Conservation (phyloP, 768 basidiomycete species). For the Mycena vulgaris region DNA sequence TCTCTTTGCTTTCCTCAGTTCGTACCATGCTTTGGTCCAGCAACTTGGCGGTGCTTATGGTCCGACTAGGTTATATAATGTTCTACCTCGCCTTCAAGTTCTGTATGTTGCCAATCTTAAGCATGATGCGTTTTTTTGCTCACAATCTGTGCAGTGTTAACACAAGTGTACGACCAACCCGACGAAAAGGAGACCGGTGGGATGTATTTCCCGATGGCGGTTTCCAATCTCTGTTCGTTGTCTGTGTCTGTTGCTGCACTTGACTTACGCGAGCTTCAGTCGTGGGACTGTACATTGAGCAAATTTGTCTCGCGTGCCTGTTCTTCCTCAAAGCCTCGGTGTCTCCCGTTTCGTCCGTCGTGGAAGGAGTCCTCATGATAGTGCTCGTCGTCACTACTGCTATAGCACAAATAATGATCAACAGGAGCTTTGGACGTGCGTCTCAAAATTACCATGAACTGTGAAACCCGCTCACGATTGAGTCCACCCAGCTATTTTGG, state of each 20-base stretch:
- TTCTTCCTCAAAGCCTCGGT: slow-evolving; percentile 73
- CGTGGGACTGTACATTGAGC: slow-evolving; percentile 81
- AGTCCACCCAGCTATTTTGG: slow-evolving; percentile 58
- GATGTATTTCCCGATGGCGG: slow-evolving; percentile 61
- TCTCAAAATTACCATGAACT: slow-evolving; percentile 8
- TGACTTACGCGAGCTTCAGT: slow-evolving; percentile 49
- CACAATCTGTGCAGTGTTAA: slow-evolving; percentile 53
- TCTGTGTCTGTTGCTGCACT: slow-evolving; percentile 31
- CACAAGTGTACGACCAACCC: slow-evolving; percentile 68
- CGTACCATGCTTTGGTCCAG: slow-evolving; percentile 23
- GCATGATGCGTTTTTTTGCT: not conserved
- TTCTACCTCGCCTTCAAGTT: slow-evolving; percentile 76
- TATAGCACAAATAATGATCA: slow-evolving; percentile 55
- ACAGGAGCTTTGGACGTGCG: slow-evolving; percentile 59
- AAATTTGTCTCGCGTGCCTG: slow-evolving; percentile 74
- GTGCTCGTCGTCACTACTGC: slow-evolving; percentile 70
- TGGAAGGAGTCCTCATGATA: slow-evolving; percentile 70
- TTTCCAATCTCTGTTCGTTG: slow-evolving; percentile 64
- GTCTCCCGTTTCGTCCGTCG: slow-evolving; percentile 53
- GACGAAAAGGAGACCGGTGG: slow-evolving; percentile 65
- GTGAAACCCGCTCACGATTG: not conserved
- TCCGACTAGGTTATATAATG: slow-evolving; percentile 61
- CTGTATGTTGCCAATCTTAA: slow-evolving; percentile 48
- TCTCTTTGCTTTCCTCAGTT: slow-evolving; percentile 71
- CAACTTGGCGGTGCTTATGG: not conserved